Conservation (phyloP, 139 green algal species). For the Coelastrella sp. region DNA sequence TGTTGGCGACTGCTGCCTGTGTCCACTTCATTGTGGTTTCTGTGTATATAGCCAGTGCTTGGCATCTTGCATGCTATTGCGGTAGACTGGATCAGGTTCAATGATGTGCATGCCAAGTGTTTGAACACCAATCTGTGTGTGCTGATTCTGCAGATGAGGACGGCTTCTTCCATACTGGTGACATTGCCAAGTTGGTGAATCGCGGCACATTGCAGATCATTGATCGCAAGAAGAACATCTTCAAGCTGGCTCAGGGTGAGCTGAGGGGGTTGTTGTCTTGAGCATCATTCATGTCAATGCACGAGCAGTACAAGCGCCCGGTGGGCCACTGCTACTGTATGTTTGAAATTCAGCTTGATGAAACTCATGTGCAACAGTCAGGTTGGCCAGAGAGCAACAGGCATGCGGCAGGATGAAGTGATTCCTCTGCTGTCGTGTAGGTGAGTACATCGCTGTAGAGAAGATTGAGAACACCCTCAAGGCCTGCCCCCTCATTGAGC, state of each 20-base stretch:
- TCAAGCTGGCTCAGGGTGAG: constrained; percentile 94
- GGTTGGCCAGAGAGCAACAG: too few species aligned
- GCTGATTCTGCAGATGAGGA: constrained; percentile 82
- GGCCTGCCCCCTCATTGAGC: constrained; percentile 79
- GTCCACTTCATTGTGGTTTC: too few species aligned
- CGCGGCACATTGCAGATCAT: constrained; percentile 88
- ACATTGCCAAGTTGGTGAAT: constrained; percentile 80
- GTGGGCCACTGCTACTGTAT: neutral
- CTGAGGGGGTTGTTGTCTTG: too few species aligned
- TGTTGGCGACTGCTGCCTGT: too few species aligned
- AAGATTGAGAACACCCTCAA: constrained; percentile 89
- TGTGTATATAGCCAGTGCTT: too few species aligned
- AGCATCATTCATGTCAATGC: too few species aligned
- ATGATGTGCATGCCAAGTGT: too few species aligned
- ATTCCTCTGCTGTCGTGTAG: constrained; percentile 43
- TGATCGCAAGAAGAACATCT: constrained; percentile 99
- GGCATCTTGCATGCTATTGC: too few species aligned
- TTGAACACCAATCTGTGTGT: too few species aligned
- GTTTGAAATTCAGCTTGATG: neutral
- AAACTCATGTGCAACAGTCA: neutral
- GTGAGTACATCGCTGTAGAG: constrained; percentile 87
- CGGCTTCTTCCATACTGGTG: constrained; percentile 93
- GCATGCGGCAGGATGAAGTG: neutral
- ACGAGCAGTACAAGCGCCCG: too few species aligned
- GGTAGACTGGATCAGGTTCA: too few species aligned